A percentile compares a stretch with the other conserved stretches of the same genome.
phyloP scores from a whole-genome alignment of 257 asterid species.

The Lavandula angustifolia region DNA sequence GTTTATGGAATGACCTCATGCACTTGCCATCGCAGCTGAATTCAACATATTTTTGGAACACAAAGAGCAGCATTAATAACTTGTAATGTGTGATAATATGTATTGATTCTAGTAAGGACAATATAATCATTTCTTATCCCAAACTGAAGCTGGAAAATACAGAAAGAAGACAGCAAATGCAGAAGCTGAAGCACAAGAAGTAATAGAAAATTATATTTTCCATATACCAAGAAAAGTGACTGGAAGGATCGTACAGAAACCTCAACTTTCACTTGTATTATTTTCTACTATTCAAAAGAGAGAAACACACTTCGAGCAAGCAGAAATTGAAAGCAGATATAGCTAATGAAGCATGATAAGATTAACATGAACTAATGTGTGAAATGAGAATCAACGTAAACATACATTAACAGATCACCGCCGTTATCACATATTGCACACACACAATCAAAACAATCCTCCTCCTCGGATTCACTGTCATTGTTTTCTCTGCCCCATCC shows the following conservation, averaged over 20 bases:
- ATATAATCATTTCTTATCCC: neutral
- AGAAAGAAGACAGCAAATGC: neutral
- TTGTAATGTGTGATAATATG: neutral
- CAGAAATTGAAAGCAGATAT: neutral
- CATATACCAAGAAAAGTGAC: constrained; percentile 11
- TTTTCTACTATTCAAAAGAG: constrained; percentile 1
- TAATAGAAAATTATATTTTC: constrained; percentile 9
- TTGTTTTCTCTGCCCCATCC: constrained; percentile 25
- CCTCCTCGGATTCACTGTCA: constrained; percentile 37
- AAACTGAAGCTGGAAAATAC: neutral
- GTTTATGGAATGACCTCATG: constrained; percentile 88
- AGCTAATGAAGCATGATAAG: constrained; percentile 17
- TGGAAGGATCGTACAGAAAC: neutral
- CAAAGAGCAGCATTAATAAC: constrained; percentile 11
- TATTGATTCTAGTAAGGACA: neutral
- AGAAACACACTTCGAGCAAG: constrained; percentile 15
- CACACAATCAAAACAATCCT: constrained; percentile 58
- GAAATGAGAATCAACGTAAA: constrained; percentile 6
- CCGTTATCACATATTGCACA: constrained; percentile 66
- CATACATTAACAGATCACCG: constrained; percentile 26
- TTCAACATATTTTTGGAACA: constrained; percentile 6
- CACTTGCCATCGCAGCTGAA: constrained; percentile 89
- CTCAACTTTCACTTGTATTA: constrained; percentile 3
- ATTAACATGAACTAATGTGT: neutral
- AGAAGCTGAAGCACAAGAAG: neutral